These are phyloP conservation scores for Nelumbo lutea DNA, from an alignment of 164 flowering plant species.

Conservation along the genomic window DNA sequence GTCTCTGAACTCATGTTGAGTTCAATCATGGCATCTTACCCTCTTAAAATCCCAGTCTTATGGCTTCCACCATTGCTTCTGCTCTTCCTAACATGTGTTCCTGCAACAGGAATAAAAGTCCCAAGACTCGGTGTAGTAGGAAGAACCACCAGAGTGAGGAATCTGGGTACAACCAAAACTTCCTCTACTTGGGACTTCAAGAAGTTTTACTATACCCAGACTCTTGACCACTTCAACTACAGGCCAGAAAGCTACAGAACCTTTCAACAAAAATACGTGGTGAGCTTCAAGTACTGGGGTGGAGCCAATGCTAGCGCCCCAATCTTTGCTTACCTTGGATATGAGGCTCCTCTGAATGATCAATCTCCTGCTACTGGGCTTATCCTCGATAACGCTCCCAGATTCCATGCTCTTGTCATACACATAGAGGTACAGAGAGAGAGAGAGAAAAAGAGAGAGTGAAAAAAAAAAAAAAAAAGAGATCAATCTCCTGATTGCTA, in stretches of 20 bases:
- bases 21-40: no score
- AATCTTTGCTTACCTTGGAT: neutral
- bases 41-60: no score
- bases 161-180: neutral
- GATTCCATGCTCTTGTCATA: neutral
- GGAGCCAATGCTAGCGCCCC: neutral
- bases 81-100: neutral
- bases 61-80: neutral
- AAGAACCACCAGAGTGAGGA: neutral
- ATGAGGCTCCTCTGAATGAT: no score
- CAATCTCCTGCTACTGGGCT: no score
- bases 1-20: no score
- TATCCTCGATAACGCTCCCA: neutral
- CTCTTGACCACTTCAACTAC: neutral
- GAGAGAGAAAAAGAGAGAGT: no score
- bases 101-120: neutral
- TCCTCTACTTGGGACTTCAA: neutral
- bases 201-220: conserved; percentile 22
- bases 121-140: neutral
- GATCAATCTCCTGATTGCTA: no score
- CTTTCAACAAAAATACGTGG: conserved; percentile 40
- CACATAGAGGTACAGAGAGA: neutral
- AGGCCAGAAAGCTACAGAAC: conserved; percentile 7
- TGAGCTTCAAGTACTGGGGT: neutral
- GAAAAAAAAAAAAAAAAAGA: no score